Evolutionary conservation across 768 basidiomycete genomes (phyloP).

Genomic region (Termitomyces sp.): DNA sequence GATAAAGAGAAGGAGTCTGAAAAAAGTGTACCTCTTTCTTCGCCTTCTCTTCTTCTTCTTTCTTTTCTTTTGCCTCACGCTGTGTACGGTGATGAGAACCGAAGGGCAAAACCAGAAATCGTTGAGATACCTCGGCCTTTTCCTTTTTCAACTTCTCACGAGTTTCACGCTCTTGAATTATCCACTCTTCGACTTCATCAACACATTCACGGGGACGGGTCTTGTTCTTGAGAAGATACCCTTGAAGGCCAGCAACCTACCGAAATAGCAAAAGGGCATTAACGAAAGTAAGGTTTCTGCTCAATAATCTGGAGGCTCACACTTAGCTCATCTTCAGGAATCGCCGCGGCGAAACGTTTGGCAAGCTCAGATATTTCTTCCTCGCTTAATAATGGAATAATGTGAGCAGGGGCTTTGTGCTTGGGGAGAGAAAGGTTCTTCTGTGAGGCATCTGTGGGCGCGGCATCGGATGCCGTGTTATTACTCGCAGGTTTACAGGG

Average conservation of each 20-base stretch:
- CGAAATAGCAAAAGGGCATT: constrained; percentile 1
- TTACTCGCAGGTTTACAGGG: constrained; percentile 46
- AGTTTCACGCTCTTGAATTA: constrained; percentile 75
- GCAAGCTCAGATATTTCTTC: constrained; percentile 73
- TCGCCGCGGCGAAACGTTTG: constrained; percentile 75
- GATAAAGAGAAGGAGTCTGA: neutral
- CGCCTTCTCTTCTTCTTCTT: constrained; percentile 63
- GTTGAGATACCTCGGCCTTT: constrained; percentile 43
- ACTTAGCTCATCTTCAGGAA: constrained; percentile 85
- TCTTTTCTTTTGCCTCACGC: constrained; percentile 79
- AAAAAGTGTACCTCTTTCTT: constrained; percentile 37
- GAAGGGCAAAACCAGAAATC: neutral
- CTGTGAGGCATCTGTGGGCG: constrained; percentile 45
- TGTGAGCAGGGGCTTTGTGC: constrained; percentile 51
- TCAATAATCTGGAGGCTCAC: constrained; percentile 33
- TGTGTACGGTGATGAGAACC: constrained; percentile 25
- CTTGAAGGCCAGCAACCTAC: constrained; percentile 79
- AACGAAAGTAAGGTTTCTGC: neutral
- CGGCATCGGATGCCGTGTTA: constrained; percentile 9
- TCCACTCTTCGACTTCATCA: constrained; percentile 73
- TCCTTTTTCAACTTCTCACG: constrained; percentile 84
- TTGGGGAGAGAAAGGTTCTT: constrained; percentile 64
- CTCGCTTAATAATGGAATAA: constrained; percentile 67
- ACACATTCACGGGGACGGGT: constrained; percentile 84
- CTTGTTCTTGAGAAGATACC: constrained; percentile 86